Conservation (phyloP, 495 filamentous ascomycete genomes). For the Acidiella bohemica region DNA sequence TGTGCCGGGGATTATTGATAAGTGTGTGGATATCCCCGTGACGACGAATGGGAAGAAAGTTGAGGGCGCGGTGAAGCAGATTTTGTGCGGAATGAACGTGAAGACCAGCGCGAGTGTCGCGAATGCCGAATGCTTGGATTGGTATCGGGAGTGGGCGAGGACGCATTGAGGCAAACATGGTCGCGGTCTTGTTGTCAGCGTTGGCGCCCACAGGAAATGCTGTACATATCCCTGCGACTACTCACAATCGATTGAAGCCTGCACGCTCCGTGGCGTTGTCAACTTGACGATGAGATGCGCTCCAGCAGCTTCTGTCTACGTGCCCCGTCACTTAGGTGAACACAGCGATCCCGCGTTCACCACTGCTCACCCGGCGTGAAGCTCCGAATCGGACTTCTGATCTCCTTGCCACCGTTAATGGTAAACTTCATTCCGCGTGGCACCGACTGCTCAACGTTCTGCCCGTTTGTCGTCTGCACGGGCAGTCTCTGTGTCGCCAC, state of each 20-base stretch:
- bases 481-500: neutral
- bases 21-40: constrained; percentile 68
- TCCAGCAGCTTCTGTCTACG: too few species aligned
- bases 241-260: too few species aligned
- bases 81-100: constrained; percentile 72
- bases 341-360: too few species aligned
- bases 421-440: constrained; percentile 1
- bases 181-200: too few species aligned
- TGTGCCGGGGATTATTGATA: constrained; percentile 69
- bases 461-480: constrained; percentile 1
- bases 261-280: too few species aligned
- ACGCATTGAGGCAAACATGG: too few species aligned
- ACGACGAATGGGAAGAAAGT: constrained; percentile 93
- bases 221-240: too few species aligned
- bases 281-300: too few species aligned
- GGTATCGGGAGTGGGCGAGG: constrained; percentile 59
- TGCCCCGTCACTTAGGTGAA: too few species aligned
- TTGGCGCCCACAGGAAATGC: too few species aligned
- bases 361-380: too few species aligned
- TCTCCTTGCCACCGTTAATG: neutral
- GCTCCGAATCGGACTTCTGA: neutral
- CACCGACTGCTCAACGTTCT: constrained; percentile 1
- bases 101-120: constrained; percentile 78
- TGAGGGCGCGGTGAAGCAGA: constrained; percentile 86
- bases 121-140: constrained; percentile 69